Percentiles rank a stretch among this genome's conserved stretches.
Conservation (phyloP, 768 basidiomycete species). For the Termitomyces sp. region DNA sequence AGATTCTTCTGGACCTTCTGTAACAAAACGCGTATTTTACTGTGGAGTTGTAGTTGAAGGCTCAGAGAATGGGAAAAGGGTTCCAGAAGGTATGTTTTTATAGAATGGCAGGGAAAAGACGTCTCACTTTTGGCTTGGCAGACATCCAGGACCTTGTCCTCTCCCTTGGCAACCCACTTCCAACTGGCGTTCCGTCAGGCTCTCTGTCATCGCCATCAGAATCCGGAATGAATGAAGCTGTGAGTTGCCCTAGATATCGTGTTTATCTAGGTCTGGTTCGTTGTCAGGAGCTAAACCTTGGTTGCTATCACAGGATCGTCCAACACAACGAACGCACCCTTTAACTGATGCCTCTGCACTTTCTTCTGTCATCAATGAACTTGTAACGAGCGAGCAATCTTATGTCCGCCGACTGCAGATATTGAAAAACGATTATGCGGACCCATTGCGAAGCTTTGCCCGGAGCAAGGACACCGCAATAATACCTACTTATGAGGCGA, state of each 20-base stretch:
- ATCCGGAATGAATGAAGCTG: slow-evolving; percentile 31
- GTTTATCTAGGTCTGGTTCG: neutral
- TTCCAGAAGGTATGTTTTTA: slow-evolving; percentile 52
- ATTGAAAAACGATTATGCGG: slow-evolving; percentile 85
- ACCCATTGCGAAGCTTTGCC: slow-evolving; percentile 84
- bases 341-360: slow-evolving; percentile 62
- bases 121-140: slow-evolving; percentile 21
- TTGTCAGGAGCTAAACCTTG: slow-evolving; percentile 5
- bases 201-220: slow-evolving; percentile 39
- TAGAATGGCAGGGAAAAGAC: slow-evolving; percentile 2
- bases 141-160: slow-evolving; percentile 77
- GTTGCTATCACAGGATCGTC: slow-evolving; percentile 25
- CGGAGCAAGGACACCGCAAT: slow-evolving; percentile 81
- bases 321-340: slow-evolving; percentile 48
- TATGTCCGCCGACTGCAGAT: slow-evolving; percentile 81
- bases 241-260: slow-evolving; percentile 24
- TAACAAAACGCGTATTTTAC: slow-evolving; percentile 81
- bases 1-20: slow-evolving; percentile 29
- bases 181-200: slow-evolving; percentile 41
- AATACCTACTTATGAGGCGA: slow-evolving; percentile 86
- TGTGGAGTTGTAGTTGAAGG: slow-evolving; percentile 89
- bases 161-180: slow-evolving; percentile 66
- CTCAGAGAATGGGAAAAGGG: slow-evolving; percentile 61
- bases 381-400: slow-evolving; percentile 83
- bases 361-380: slow-evolving; percentile 73